A percentile compares a stretch with the other conserved stretches of the same genome.
Conservation (phyloP, 2,329 filamentous ascomycete species). For the Davidsoniella eucalypti region DNA sequence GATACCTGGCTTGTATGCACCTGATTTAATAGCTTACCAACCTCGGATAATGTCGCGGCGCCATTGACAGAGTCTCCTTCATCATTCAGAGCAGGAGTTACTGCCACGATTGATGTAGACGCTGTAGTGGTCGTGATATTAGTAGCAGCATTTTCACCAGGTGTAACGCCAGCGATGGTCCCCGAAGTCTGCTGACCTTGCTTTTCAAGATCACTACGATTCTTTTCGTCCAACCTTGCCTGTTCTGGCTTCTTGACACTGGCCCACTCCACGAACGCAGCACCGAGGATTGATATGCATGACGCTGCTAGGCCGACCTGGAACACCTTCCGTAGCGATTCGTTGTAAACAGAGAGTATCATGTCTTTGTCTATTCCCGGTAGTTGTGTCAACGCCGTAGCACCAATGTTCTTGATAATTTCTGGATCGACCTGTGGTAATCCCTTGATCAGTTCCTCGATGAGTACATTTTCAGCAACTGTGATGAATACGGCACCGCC, state of each 20-base stretch:
- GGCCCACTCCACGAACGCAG: slow-evolving; percentile 42
- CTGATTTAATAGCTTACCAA: not conserved
- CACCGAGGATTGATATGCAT: slow-evolving; percentile 36
- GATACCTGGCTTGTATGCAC: not conserved
- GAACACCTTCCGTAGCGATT: slow-evolving; percentile 40
- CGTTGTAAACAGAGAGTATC: slow-evolving; percentile 46
- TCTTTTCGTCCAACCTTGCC: not conserved
- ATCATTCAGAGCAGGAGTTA: not conserved
- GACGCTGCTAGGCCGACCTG: slow-evolving; percentile 41
- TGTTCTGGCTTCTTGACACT: slow-evolving; percentile 21
- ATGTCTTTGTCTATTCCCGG: slow-evolving; percentile 25
- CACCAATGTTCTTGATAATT: slow-evolving; percentile 13
- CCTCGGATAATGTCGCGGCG: not conserved
- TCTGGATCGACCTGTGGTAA: slow-evolving; percentile 17
- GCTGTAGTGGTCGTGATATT: not conserved
- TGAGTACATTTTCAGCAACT: slow-evolving; percentile 30
- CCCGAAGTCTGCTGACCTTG: no score
- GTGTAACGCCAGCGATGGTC: no score
- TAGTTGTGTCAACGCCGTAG: slow-evolving; percentile 17
- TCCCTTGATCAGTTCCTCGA: slow-evolving; percentile 23
- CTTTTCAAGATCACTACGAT: not conserved
- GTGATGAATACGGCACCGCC: slow-evolving; percentile 30
- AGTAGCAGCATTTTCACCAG: no score
- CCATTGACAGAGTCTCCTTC: not conserved
- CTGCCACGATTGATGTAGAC: not conserved